These are phyloP conservation scores for Chrysanthemum makinoi DNA, from an alignment of 129 eudicot genomes.

Conservation along the genomic window DNA sequence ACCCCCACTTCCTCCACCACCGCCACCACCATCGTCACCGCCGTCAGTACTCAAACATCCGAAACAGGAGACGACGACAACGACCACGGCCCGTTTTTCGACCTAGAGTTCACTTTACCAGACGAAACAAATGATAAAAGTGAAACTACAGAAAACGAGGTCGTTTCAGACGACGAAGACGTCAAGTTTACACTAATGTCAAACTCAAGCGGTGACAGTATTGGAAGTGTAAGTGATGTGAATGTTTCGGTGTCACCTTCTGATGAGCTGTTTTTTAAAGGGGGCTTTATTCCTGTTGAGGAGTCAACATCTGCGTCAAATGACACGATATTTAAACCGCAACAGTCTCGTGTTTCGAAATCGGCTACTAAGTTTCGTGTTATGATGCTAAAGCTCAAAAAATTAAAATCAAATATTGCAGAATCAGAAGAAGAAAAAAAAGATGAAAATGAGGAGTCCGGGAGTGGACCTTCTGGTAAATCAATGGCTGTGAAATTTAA, in stretches of 20 bases:
- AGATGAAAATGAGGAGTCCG: slow-evolving; percentile 4
- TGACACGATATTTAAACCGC: slow-evolving; percentile 31
- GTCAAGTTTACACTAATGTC: slow-evolving; percentile 48
- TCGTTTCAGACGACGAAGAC: slow-evolving; percentile 27
- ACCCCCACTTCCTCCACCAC: slow-evolving; percentile 24
- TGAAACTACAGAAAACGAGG: slow-evolving; percentile 13
- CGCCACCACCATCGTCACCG: slow-evolving; percentile 26
- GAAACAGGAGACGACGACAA: slow-evolving; percentile 46
- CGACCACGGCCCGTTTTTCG: slow-evolving; percentile 82
- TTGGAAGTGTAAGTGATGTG: slow-evolving; percentile 26
- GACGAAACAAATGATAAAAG: slow-evolving; percentile 24
- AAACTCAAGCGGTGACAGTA: slow-evolving; percentile 35
- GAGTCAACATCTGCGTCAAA: slow-evolving; percentile 12
- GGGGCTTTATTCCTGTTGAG: slow-evolving; percentile 44
- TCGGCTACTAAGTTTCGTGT: slow-evolving; percentile 69
- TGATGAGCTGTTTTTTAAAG: slow-evolving; percentile 71
- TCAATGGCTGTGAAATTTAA: slow-evolving; percentile 45
- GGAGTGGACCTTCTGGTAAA: background rate
- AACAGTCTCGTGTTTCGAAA: slow-evolving; percentile 48
- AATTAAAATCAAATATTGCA: slow-evolving; percentile 35
- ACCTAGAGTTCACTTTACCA: slow-evolving; percentile 65
- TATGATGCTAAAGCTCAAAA: slow-evolving; percentile 65
- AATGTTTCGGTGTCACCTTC: slow-evolving; percentile 49
- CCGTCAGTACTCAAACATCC: slow-evolving; percentile 21
- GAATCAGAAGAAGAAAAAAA: slow-evolving; percentile 16